A percentile compares a stretch with the other conserved stretches of the same genome.
Conservation (phyloP, 805 yeast species). For the Myxozyma vanderwaltii region DNA sequence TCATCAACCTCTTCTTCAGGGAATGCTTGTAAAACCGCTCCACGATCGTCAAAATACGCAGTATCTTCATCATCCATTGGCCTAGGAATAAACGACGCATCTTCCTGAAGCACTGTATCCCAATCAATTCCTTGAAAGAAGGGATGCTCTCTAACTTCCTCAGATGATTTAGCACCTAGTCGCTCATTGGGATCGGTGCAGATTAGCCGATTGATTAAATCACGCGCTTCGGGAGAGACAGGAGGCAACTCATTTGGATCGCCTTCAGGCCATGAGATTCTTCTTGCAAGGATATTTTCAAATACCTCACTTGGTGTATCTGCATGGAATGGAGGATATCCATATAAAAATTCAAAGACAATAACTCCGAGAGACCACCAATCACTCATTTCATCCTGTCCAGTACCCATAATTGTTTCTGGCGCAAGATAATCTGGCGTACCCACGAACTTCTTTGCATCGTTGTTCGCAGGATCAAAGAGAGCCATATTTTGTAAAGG, state of each 20-base stretch:
- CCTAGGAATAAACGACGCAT: constrained; percentile 77
- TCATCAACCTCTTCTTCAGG: constrained; percentile 48
- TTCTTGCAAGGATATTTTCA: constrained; percentile 70
- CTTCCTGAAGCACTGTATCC: constrained; percentile 71
- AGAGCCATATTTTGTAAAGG: constrained; percentile 46
- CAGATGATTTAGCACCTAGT: constrained; percentile 72
- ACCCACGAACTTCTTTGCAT: constrained; percentile 76
- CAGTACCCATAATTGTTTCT: constrained; percentile 83
- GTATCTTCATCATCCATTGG: constrained; percentile 81
- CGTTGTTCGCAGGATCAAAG: constrained; percentile 67
- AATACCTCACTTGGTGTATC: constrained; percentile 78
- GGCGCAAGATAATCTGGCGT: constrained; percentile 98
- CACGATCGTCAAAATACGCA: constrained; percentile 87
- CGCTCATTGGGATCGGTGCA: constrained; percentile 65
- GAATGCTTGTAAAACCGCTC: constrained; percentile 72
- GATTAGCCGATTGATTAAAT: constrained; percentile 66
- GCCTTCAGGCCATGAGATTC: constrained; percentile 82
- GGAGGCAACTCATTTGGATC: constrained; percentile 47
- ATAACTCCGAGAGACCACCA: constrained; percentile 99
- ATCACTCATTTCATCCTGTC: constrained; percentile 84
- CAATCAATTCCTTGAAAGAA: constrained; percentile 75
- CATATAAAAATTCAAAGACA: constrained; percentile 85
- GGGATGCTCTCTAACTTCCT: constrained; percentile 76
- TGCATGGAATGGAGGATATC: constrained; percentile 94
- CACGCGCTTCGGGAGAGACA: constrained; percentile 68